These are phyloP conservation scores for Choiromyces venosus DNA, from an alignment of 495 filamentous ascomycete species.

Conservation along the genomic window DNA sequence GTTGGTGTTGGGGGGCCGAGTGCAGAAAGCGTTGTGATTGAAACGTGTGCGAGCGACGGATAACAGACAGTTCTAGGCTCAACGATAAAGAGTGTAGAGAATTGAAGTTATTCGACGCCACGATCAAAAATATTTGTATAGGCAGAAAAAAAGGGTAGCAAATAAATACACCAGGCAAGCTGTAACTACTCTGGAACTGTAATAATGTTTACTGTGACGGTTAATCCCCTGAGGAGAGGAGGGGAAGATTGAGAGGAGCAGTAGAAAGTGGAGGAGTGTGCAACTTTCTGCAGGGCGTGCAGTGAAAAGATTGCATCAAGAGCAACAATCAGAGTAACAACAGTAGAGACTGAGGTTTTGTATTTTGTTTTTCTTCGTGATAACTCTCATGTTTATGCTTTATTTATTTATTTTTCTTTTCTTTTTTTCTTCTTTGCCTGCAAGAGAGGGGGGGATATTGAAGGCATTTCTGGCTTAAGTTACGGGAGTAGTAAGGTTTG, in stretches of 20 bases:
- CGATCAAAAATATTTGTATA: background rate
- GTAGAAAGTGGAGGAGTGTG: background rate
- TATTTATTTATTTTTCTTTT: background rate
- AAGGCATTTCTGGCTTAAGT: background rate
- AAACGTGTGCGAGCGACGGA: background rate
- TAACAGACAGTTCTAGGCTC: background rate
- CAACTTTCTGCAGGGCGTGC: slow-evolving; percentile 2
- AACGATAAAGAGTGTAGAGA: background rate
- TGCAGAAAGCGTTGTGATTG: background rate
- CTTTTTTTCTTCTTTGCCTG: background rate
- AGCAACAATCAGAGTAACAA: background rate
- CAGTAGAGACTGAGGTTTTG: background rate
- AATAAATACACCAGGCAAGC: background rate
- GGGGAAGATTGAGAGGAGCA: background rate
- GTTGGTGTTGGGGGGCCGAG: background rate
- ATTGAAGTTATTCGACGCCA: background rate
- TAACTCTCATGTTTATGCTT: background rate
- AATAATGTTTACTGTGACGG: background rate
- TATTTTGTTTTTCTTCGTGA: background rate
- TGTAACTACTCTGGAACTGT: background rate
- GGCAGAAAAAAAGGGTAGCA: background rate
- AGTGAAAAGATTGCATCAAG: background rate
- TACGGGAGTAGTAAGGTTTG: background rate
- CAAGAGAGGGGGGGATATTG: background rate
- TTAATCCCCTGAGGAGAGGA: background rate